Evolutionary conservation across 2,329 filamentous ascomycete species (phyloP), one percentile per base, ranked within the genome.

Genomic region (Myriosclerotinia scirpicola): DNA sequence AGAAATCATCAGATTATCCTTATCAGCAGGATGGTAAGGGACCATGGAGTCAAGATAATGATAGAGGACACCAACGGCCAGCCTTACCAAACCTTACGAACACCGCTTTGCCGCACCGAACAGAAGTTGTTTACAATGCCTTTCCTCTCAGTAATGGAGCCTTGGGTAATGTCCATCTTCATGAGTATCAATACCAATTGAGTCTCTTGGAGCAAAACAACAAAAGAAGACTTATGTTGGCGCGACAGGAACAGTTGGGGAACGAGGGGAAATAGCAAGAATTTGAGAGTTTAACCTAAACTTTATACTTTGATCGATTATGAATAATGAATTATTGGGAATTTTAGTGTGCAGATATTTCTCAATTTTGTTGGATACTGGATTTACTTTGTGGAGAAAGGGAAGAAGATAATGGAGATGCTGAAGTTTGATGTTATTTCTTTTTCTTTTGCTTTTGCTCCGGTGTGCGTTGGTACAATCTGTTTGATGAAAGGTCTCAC

Each of bases 241-340:
- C 15, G 7, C 14, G 1, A 34, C 2, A 11, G 3, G 38, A 7
- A 17, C 6, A 6, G 17, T 14, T 55, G 3, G 20, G 9, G 3
- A 9, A n/a, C 3, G 1, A 46, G 11, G 17, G 11, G 40, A 3
- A n/a, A 1, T 5, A 36, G 3, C 0, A 59, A 34, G 17, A 2
- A 0, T 59, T 14, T 20, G 3, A 2, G 3, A 11, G 5, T 3
- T 4, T 1, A 2, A n/a, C n/a, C 6, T 1, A 34, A n/a, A 2
- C 5, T 15, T n/a, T 22, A 34, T 34, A 2, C 5, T 15, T n/a
- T 22, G 5, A n/a, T 59, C 3, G 1, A 1, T 34, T 34, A 34
- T 34, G 30, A 34, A 34, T 34, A 5, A 34, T 34, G 30, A 34
- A 36, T 14, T 30, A 34, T 34, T 9, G 11, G 9, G 34, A 8